Evolutionary conservation across 495 filamentous ascomycete genomes (phyloP).

Genomic region (Aspergillus cavernicola): DNA sequence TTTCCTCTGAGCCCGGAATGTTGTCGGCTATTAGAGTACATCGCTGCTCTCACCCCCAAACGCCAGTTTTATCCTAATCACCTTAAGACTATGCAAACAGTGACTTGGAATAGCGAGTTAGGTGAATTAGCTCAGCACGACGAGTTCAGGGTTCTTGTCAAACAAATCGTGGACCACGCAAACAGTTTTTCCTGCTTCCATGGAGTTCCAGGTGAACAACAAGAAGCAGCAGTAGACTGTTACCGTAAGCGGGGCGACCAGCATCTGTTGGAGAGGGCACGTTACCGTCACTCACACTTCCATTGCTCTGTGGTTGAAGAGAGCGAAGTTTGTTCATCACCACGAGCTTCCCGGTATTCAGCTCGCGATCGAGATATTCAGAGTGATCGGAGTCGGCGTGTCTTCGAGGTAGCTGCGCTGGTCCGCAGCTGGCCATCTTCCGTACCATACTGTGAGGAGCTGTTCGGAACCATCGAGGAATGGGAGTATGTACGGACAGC

Average conservation of each 20-base stretch:
- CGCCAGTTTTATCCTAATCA: conserved; percentile 52
- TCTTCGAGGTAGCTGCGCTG: conserved; percentile 11
- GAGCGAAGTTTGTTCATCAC: too few species aligned
- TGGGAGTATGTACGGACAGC: conserved; percentile 7
- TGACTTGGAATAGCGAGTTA: conserved; percentile 41
- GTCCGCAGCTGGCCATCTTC: conserved; percentile 10
- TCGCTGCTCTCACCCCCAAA: conserved; percentile 47
- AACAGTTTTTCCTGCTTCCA: conserved; percentile 11
- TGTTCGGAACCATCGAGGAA: conserved; percentile 2
- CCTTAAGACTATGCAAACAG: conserved; percentile 42
- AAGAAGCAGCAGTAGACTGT: not conserved
- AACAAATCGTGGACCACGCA: conserved; percentile 37
- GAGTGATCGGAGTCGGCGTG: conserved; percentile 12
- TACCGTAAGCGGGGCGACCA: conserved; percentile 13
- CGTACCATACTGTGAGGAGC: not conserved
- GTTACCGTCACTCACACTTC: conserved; percentile 41
- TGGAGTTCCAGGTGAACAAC: not conserved
- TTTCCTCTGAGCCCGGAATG: conserved; percentile 33
- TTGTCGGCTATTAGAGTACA: conserved; percentile 31
- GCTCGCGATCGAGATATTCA: conserved; percentile 2
- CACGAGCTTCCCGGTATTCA: conserved; percentile 17
- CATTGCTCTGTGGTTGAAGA: conserved; percentile 46
- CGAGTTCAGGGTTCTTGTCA: conserved; percentile 28
- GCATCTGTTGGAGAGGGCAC: conserved; percentile 36
- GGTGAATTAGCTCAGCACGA: conserved; percentile 47